These are phyloP conservation scores for Podospora tetraspora DNA, from an alignment of 495 filamentous ascomycete species.

Conservation along the genomic window DNA sequence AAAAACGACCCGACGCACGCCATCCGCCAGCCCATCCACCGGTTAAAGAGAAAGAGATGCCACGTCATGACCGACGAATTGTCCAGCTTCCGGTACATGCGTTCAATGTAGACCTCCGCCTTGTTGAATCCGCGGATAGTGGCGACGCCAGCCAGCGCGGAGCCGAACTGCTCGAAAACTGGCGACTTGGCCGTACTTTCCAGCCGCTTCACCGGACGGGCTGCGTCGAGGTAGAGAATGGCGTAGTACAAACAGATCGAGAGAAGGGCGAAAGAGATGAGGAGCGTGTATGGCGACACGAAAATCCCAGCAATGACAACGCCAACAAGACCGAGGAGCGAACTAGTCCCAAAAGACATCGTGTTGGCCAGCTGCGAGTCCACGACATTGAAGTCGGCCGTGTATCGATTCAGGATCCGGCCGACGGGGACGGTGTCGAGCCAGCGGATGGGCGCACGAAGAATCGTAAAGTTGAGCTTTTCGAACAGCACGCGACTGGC, in stretches of 20 bases:
- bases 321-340: conserved; percentile 49
- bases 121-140: conserved; percentile 75
- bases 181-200: conserved; percentile 70
- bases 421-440: conserved; percentile 77
- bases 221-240: conserved; percentile 57
- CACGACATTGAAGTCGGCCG: conserved; percentile 66
- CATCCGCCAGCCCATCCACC: conserved; percentile 73
- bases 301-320: conserved; percentile 56
- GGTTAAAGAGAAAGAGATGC: conserved; percentile 65
- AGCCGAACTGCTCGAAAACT: conserved; percentile 71
- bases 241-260: conserved; percentile 53
- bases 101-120: conserved; percentile 54
- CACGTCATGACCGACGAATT: conserved; percentile 56
- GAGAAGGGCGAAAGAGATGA: conserved; percentile 52
- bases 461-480: conserved; percentile 55
- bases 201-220: conserved; percentile 70
- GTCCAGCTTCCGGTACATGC: conserved; percentile 64
- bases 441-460: conserved; percentile 69
- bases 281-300: conserved; percentile 57
- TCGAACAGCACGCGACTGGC: conserved; percentile 64
- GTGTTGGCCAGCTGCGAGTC: conserved; percentile 61
- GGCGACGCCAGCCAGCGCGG: conserved; percentile 61
- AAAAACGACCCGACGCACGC: conserved; percentile 66
- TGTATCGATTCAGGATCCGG: conserved; percentile 74
- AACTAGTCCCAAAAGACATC: conserved; percentile 50